A percentile compares a stretch with the other conserved stretches of the same genome.
Evolutionary conservation across 805 yeast species (phyloP).

Genomic region (Metschnikowia borealis): DNA sequence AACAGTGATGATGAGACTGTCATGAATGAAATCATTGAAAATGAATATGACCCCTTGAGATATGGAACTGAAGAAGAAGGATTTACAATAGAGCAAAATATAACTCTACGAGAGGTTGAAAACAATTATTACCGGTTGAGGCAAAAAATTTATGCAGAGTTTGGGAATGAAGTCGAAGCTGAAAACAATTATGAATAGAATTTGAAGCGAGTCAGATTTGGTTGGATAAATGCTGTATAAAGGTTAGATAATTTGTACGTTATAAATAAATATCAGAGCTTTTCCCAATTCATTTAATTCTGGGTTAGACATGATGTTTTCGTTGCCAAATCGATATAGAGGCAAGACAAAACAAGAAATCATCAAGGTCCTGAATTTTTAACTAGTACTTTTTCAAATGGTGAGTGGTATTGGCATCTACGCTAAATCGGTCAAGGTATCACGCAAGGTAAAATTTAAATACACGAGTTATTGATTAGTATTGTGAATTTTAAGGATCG

Average conservation of each 20-base stretch:
- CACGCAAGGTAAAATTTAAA: background rate
- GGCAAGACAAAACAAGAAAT: background rate
- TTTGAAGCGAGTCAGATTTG: background rate
- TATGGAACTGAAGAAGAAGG: slow-evolving; percentile 18
- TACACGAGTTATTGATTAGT: background rate
- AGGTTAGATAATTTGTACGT: no score
- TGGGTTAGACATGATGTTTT: no score
- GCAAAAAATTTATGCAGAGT: slow-evolving; percentile 36
- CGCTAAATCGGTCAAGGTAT: background rate
- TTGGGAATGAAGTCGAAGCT: background rate
- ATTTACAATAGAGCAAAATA: slow-evolving; percentile 39
- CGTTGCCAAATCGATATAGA: background rate
- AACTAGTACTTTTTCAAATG: background rate
- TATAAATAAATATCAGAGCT: no score
- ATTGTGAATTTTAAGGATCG: background rate
- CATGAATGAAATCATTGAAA: slow-evolving; percentile 43
- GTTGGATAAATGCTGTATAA: background rate
- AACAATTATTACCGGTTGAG: slow-evolving; percentile 55
- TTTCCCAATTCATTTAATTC: no score
- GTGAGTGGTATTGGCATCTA: background rate
- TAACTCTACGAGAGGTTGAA: slow-evolving; percentile 39
- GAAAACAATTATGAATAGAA: background rate
- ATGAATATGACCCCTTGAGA: slow-evolving; percentile 16
- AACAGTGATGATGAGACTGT: slow-evolving; percentile 28
- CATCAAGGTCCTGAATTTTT: background rate